Base-by-base conservation (phyloP, 2,329 filamentous ascomycete species). In the Fusarium sterilihyphosum region DNA sequence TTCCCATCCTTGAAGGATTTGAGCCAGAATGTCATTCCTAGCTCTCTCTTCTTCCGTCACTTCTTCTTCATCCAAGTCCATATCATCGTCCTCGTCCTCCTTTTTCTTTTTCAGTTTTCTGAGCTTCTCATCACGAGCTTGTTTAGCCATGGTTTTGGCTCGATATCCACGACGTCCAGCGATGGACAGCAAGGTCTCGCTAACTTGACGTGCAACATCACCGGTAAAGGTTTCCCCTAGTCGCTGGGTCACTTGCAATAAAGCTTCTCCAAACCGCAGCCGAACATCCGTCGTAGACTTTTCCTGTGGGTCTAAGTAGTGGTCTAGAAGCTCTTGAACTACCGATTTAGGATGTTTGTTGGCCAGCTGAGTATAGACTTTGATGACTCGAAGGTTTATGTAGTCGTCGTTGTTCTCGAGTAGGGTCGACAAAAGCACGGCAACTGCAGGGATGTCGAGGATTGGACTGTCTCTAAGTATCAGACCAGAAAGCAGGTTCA, bases 361-460 rank as follows among this genome's bases (percentile, higher is more conserved):
- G 0, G 91, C 88, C 17, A 95, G 81, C 31, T 90, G 87, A 1
- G 88, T 88, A 67, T 93, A 89, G 3, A 92, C 86, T 70, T 90
- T 90, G 70, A 94, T 89, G 22, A 90, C 88, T n/a, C 90, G 87
- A 6, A 92, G 84, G 76, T 93, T 92, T 69, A 94, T 91, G 78
- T 92, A 95, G 64, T 93, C 92, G 64, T 94, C 93, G 11, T 87
- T 84, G 56, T 93, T 91, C 68, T 88, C 86, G 3, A 94, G 83
- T 2, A 94, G 85, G 16, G 88, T 89, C 3, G 90, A 90, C 61
- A 94, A 84, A 3, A 93, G 85, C 11, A 92, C 88, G 2, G 92
- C 84, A 7, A 90, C 85, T 3, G 90, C 88, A 2, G 90, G 89
- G n/a, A 94, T 87, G 77, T 94, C 92, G 22, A 94, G 80, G 16